Evolutionary conservation across 495 filamentous ascomycete genomes (phyloP).

Genomic region (Ascobolus immersus): DNA sequence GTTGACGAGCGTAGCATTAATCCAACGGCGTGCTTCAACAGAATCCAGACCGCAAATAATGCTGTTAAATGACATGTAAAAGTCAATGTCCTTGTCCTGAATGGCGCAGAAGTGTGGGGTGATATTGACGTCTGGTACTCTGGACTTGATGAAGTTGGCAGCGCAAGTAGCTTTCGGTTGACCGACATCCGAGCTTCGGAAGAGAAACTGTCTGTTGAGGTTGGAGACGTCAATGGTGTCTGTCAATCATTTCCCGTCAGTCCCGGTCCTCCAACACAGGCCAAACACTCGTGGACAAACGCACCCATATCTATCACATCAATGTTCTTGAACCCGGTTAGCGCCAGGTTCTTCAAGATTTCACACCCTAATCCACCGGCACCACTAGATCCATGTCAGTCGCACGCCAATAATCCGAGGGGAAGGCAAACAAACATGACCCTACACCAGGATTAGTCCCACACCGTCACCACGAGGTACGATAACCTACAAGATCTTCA

Average conservation of each 20-base stretch:
- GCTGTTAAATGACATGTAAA: slow-evolving; percentile 91
- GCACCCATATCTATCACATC: slow-evolving; percentile 97
- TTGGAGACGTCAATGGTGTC: slow-evolving; percentile 97
- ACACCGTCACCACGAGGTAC: slow-evolving; percentile 11
- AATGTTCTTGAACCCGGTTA: slow-evolving; percentile 88
- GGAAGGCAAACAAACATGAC: slow-evolving; percentile 23
- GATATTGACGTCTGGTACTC: slow-evolving; percentile 74
- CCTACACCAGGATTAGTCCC: slow-evolving; percentile 13
- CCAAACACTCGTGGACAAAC: too few relatives aligned
- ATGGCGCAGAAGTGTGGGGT: slow-evolving; percentile 84
- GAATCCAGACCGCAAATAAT: slow-evolving; percentile 92
- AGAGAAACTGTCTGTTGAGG: slow-evolving; percentile 92
- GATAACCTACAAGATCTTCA: slow-evolving; percentile 44
- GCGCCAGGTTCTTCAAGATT: slow-evolving; percentile 83
- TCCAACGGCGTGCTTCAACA: slow-evolving; percentile 93
- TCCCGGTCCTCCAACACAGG: too few relatives aligned
- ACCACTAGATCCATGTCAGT: slow-evolving; percentile 32
- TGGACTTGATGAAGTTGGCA: slow-evolving; percentile 64
- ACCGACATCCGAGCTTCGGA: slow-evolving; percentile 75
- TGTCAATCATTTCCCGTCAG: too few relatives aligned
- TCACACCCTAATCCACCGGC: slow-evolving; percentile 93
- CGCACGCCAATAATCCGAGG: background rate
- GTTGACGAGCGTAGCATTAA: slow-evolving; percentile 74
- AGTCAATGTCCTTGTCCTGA: slow-evolving; percentile 90
- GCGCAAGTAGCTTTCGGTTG: slow-evolving; percentile 85